These are phyloP conservation scores for Fomitopsis betulina DNA, from an alignment of 1,284 basidiomycete species.

Conservation along the genomic window DNA sequence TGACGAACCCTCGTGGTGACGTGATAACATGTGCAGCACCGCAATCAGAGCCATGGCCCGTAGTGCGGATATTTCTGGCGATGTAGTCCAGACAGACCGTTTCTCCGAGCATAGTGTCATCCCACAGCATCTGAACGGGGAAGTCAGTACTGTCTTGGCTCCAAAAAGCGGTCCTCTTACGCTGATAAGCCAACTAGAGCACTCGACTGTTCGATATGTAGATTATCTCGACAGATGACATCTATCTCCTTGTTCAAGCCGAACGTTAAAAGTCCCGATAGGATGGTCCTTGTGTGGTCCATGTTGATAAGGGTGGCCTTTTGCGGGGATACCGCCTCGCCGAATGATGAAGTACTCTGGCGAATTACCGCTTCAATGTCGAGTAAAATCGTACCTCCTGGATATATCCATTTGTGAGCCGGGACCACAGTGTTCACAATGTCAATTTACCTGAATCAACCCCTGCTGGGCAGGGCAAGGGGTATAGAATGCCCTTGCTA, in stretches of 20 bases:
- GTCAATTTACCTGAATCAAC: conserved; percentile 3
- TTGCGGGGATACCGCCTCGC: background rate
- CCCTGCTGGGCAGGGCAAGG: background rate
- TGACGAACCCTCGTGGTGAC: conserved; percentile 56
- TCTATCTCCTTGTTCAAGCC: conserved; percentile 58
- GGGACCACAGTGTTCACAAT: too few relatives aligned
- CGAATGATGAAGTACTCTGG: conserved; percentile 9
- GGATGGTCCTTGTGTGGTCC: conserved; percentile 24
- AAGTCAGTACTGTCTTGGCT: background rate
- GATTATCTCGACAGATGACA: conserved; percentile 49
- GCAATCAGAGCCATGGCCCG: conserved; percentile 65
- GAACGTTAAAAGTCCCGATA: conserved; percentile 38
- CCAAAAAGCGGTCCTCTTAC: conserved; percentile 29
- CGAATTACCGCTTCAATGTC: conserved; percentile 26
- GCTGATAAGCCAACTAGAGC: conserved; percentile 45
- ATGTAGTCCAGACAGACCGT: conserved; percentile 62
- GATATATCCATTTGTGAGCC: too few relatives aligned
- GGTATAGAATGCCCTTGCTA: background rate
- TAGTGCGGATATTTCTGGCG: conserved; percentile 60
- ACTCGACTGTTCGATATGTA: conserved; percentile 34
- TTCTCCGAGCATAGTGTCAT: conserved; percentile 39
- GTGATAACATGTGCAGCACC: conserved; percentile 64
- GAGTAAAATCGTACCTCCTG: conserved; percentile 26
- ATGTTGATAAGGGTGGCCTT: conserved; percentile 7
- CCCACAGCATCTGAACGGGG: conserved; percentile 29